Percentiles rank a stretch among this genome's conserved stretches.
Evolutionary conservation across 163 green algal genomes (phyloP).

Genomic region (Scenedesmus sp.): DNA sequence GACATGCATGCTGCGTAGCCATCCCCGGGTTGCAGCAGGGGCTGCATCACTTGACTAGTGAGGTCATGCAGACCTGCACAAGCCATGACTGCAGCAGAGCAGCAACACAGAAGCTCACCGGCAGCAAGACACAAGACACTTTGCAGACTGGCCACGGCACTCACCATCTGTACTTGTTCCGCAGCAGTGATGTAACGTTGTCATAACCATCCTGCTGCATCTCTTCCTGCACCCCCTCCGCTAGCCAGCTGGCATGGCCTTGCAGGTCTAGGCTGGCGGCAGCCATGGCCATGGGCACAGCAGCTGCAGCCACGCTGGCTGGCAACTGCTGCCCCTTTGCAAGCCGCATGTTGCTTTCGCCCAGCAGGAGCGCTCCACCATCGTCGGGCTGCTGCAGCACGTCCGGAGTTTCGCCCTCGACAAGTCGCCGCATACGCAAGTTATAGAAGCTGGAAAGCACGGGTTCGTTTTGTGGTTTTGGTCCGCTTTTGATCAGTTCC

Average conservation of each 20-base stretch:
- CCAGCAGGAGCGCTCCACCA: not conserved
- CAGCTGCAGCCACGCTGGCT: not conserved
- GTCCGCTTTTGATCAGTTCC: not conserved
- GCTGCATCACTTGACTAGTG: too few relatives aligned
- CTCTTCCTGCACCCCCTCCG: not conserved
- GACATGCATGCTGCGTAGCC: too few relatives aligned
- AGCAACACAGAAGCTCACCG: too few relatives aligned
- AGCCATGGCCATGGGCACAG: not conserved
- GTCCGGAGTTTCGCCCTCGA: not conserved
- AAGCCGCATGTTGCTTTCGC: not conserved
- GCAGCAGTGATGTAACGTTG: not conserved
- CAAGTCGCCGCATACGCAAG: not conserved
- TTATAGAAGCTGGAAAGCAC: not conserved
- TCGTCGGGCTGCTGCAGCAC: not conserved
- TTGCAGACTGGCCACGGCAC: not conserved
- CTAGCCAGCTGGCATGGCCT: not conserved
- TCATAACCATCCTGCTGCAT: not conserved
- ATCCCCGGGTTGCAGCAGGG: too few relatives aligned
- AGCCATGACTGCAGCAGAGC: too few relatives aligned
- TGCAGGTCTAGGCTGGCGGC: not conserved
- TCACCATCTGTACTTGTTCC: not conserved
- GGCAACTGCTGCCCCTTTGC: not conserved
- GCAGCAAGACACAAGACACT: not conserved
- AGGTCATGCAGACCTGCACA: too few relatives aligned
- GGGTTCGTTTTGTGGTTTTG: not conserved